Conservation (phyloP, 768 basidiomycete genomes). For the Boletellus ananiceps region DNA sequence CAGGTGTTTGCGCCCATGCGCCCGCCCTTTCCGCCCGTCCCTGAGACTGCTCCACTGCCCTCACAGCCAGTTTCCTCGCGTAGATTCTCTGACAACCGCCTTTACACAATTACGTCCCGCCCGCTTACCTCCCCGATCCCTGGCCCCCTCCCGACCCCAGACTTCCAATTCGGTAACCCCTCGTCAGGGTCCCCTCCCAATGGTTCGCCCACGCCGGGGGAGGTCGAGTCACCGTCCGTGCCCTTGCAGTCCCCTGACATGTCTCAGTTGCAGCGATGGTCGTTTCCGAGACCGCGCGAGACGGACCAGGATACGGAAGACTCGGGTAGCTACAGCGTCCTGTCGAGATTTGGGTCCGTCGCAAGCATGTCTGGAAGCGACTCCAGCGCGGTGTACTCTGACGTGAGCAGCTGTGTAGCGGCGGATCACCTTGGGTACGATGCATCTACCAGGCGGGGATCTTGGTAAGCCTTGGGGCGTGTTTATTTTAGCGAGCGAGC, state of each 20-base stretch:
- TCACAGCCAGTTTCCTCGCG: conserved; percentile 14
- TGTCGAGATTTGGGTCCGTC: conserved; percentile 58
- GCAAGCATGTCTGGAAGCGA: conserved; percentile 59
- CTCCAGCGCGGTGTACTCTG: conserved; percentile 48
- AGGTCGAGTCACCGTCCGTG: conserved; percentile 28
- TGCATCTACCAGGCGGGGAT: conserved; percentile 32
- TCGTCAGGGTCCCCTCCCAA: conserved; percentile 43
- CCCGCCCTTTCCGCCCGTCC: conserved; percentile 32
- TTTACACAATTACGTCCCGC: conserved; percentile 47
- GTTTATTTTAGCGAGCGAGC: conserved; percentile 16
- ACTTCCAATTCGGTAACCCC: conserved; percentile 61
- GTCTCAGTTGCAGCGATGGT: conserved; percentile 34
- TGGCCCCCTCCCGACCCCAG: conserved; percentile 58
- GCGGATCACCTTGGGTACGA: conserved; percentile 30
- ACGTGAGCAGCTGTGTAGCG: conserved; percentile 36
- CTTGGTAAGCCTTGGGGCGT: conserved; percentile 20
- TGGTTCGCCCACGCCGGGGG: conserved; percentile 48
- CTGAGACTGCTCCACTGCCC: conserved; percentile 18
- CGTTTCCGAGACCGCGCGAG: conserved; percentile 38
- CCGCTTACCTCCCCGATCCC: conserved; percentile 42
- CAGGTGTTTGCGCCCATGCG: conserved; percentile 36
- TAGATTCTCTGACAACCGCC: conserved; percentile 41
- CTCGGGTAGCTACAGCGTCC: conserved; percentile 41
- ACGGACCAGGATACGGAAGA: conserved; percentile 52
- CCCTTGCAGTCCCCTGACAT: conserved; percentile 44